Conservation (phyloP, 2,329 filamentous ascomycete species). For the Fusarium sacchari region DNA sequence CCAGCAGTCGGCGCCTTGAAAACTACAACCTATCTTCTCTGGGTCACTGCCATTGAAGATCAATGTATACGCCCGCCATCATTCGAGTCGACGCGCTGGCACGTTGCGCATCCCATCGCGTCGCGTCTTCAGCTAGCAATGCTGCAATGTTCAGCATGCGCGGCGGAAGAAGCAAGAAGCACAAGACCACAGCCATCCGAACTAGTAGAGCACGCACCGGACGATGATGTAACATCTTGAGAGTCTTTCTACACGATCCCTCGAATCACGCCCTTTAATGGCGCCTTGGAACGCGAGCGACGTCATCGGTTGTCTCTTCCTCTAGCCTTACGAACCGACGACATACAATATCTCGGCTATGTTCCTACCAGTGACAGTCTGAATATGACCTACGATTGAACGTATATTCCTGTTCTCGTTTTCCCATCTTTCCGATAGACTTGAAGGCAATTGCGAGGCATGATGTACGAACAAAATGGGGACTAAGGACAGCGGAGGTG, state of each 20-base stretch:
- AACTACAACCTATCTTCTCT: rapidly evolving
- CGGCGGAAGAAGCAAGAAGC: rapidly evolving
- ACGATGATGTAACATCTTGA: rapidly evolving
- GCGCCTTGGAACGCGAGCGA: neutral
- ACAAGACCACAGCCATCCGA: neutral
- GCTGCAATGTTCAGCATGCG: neutral
- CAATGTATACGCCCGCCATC: rapidly evolving
- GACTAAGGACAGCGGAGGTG: rapidly evolving
- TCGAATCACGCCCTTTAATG: neutral
- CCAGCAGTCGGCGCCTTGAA: neutral
- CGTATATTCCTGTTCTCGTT: rapidly evolving
- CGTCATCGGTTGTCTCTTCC: neutral
- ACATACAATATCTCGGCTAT: too few relatives aligned
- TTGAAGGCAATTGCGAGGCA: neutral
- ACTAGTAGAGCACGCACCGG: neutral
- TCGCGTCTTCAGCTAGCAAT: neutral
- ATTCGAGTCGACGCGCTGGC: neutral
- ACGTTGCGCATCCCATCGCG: neutral
- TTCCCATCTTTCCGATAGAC: rapidly evolving
- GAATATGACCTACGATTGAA: rapidly evolving
- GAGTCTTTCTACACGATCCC: neutral
- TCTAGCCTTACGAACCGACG: rapidly evolving
- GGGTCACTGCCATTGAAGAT: rapidly evolving
- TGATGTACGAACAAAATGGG: rapidly evolving
- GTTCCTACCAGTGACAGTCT: too few relatives aligned